A percentile compares a stretch with the other conserved stretches of the same genome.
These are phyloP conservation scores for Agrocybe pediades DNA, from an alignment of 768 basidiomycete genomes.

Conservation along the genomic window DNA sequence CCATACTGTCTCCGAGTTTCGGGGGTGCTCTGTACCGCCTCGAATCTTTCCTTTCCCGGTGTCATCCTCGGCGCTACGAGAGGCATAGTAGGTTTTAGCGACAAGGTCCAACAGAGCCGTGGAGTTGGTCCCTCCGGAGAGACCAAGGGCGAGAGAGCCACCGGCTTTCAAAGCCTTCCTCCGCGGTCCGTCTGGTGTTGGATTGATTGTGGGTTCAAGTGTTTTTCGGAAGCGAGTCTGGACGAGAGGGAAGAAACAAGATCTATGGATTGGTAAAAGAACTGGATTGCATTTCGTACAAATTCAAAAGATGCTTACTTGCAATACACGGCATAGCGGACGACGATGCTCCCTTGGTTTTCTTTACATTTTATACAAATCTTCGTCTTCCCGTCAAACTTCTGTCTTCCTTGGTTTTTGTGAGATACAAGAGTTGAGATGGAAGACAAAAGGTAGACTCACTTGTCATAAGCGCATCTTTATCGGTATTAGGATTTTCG, in stretches of 20 bases:
- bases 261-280: conserved; percentile 16
- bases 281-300: background rate
- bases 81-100: conserved; percentile 55
- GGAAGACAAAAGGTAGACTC: conserved; percentile 23
- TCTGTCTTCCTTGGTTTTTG: conserved; percentile 58
- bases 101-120: conserved; percentile 73
- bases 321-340: conserved; percentile 85
- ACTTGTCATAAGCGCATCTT: conserved; percentile 71
- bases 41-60: conserved; percentile 18
- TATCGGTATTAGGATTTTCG: conserved; percentile 61
- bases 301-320: conserved; percentile 46
- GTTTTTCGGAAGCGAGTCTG: conserved; percentile 63
- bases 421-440: conserved; percentile 1
- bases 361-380: conserved; percentile 77
- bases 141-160: conserved; percentile 68
- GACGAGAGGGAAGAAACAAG: conserved; percentile 67
- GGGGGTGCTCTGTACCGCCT: conserved; percentile 70
- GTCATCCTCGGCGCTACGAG: conserved; percentile 12
- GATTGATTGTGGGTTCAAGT: conserved; percentile 67
- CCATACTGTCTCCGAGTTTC: conserved; percentile 59
- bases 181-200: conserved; percentile 52
- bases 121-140: conserved; percentile 82
- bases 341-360: conserved; percentile 64
- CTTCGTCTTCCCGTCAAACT: conserved; percentile 63
- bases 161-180: conserved; percentile 63